A percentile compares a stretch with the other conserved stretches of the same genome.
These are phyloP conservation scores for Dinochytrium kinnereticum DNA, from an alignment of 371 early-diverging fungal species.

Conservation along the genomic window DNA sequence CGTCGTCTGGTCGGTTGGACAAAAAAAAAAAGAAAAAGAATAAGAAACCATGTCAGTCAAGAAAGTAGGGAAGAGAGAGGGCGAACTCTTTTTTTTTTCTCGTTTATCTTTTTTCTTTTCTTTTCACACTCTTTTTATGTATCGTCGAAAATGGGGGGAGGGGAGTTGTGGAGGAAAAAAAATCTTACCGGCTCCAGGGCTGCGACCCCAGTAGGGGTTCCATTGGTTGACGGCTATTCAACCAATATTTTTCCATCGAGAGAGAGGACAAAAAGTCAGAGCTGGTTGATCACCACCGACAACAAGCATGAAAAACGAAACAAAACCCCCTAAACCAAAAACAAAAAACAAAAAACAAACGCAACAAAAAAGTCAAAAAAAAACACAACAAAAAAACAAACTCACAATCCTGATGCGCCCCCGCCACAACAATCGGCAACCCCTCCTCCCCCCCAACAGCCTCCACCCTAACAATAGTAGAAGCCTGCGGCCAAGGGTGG, in stretches of 20 bases:
- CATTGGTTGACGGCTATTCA: slow-evolving; percentile 64
- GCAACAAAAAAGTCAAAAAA: not conserved
- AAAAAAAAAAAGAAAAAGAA: not conserved
- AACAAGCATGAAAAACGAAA: no score
- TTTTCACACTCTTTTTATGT: no score
- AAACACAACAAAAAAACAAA: not conserved
- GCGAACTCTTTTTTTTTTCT: no score
- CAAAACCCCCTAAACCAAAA: no score
- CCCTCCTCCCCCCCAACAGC: slow-evolving; percentile 35
- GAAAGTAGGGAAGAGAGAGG: not conserved
- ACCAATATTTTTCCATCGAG: no score
- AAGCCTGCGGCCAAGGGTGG: slow-evolving; percentile 71
- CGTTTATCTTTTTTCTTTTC: no score
- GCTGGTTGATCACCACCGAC: no score
- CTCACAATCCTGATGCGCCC: slow-evolving; percentile 92
- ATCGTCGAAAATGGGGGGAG: not conserved
- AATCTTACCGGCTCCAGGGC: slow-evolving; percentile 77
- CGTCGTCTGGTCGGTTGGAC: slow-evolving; percentile 67
- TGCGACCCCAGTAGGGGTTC: slow-evolving; percentile 79
- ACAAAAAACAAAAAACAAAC: slow-evolving; percentile 1
- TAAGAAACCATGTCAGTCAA: not conserved
- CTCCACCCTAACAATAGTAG: slow-evolving; percentile 66
- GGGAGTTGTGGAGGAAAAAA: not conserved
- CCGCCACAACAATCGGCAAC: slow-evolving; percentile 77
- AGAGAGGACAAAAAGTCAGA: no score